Base-by-base conservation (phyloP, 1,139 yeast genomes). In the Torulaspora pretoriensis region DNA sequence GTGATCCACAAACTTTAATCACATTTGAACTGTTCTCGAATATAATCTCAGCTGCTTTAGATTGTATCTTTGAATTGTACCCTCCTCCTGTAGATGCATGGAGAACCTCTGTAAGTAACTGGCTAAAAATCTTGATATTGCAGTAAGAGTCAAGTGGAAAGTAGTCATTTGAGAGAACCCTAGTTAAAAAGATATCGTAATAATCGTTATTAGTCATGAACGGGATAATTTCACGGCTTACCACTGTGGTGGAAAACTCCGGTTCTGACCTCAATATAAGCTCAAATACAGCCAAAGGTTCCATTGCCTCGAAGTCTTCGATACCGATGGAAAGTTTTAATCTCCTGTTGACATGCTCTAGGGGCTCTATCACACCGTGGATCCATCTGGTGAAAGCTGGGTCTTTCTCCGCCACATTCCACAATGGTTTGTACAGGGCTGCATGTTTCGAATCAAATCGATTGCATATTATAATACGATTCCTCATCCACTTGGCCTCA, bases 391-490 rank as follows among this genome's bases (percentile, higher is more conserved):
- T 25, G 19, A 58, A 52, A 3, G 38, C 38, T 12, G 12, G 27
- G 26, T 53, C 52, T 17, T 43, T 38, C 31, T 27, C 35, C 13
- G 16, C 37, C 8, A 28, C 24, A n/a, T 46, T 36, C 60, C 60
- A 57, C n/a, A 61, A 32, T 2, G 47, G 45, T 29, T 45, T 38
- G 35, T 57, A 54, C 14, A 49, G 48, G 17, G 52, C 38, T 5
- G 56, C 43, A 14, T 49, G 26, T 8, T 45, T 50, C 8, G 55
- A 50, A n/a, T 43, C 36, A 3, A 52, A 17, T 17, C 52, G 50
- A 43, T 61, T 56, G 35, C 57, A 55, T 9, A 51, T n/a, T 7
- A 59, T 17, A 5, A 58, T 50, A 33, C 66, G 56, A 17, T 54
- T 53, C 37, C 51, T 54, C 24, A 61, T 45, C 54, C 61, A 61